A percentile compares a stretch with the other conserved stretches of the same genome.
Conservation (phyloP, 163 green algal genomes). For the Coccomyxa subellipsoidea region DNA sequence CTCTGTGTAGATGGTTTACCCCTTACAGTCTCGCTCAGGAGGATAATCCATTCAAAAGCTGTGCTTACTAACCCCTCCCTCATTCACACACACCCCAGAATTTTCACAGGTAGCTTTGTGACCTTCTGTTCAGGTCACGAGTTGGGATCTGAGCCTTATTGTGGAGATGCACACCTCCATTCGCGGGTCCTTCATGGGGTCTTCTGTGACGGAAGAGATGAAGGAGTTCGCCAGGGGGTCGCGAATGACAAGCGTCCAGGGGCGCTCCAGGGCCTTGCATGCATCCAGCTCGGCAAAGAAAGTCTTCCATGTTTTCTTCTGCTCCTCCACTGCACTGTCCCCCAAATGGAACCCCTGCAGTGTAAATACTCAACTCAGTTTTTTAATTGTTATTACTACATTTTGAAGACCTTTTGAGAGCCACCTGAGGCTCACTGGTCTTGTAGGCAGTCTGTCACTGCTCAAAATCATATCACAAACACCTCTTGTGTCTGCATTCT, state of each 20-base stretch:
- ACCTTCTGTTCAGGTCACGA: background rate
- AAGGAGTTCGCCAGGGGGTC: constrained; percentile 65
- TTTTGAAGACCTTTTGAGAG: background rate
- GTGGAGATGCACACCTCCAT: constrained; percentile 20
- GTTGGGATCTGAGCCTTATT: background rate
- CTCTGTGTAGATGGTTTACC: too few species aligned
- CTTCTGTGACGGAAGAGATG: constrained; percentile 38
- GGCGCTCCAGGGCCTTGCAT: constrained; percentile 23
- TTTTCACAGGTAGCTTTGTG: background rate
- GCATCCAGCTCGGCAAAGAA: constrained; percentile 37
- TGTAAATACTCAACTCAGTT: background rate
- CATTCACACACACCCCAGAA: background rate
- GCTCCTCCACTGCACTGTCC: constrained; percentile 38
- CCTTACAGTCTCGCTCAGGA: too few species aligned
- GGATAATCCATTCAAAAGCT: too few species aligned
- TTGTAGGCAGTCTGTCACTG: background rate
- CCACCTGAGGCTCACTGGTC: background rate
- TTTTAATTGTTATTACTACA: background rate
- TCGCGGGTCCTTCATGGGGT: constrained; percentile 29
- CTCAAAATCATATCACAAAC: too few species aligned
- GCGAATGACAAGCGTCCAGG: constrained; percentile 47
- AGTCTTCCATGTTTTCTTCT: constrained; percentile 7
- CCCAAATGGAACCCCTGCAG: constrained; percentile 51
- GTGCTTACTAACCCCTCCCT: too few species aligned
- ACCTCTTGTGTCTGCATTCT: too few species aligned